Evolutionary conservation across 257 asterid genomes (phyloP).

Genomic region (Solanum neorickii): DNA sequence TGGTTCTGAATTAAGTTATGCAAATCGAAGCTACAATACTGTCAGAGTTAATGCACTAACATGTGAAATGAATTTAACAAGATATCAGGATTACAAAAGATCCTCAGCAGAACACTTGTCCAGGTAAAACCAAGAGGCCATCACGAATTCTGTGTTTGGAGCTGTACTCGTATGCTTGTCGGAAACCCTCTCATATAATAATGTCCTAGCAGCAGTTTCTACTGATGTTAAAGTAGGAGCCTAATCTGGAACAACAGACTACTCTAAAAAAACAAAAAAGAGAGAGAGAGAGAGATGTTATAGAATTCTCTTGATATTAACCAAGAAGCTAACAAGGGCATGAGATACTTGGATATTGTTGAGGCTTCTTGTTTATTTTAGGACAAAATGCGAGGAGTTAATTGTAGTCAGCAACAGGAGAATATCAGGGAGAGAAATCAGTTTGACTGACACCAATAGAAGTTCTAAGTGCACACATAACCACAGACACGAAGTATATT

Average conservation of each 20-base stretch:
- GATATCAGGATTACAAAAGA: neutral
- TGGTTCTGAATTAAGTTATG: neutral
- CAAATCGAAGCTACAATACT: neutral
- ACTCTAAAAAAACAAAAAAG: neutral
- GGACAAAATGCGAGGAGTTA: neutral
- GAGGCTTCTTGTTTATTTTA: neutral
- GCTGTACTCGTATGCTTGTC: neutral
- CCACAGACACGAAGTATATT: neutral
- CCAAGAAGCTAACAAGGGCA: neutral
- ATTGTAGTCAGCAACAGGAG: neutral
- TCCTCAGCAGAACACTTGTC: neutral
- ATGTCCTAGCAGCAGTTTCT: neutral
- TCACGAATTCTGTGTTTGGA: neutral
- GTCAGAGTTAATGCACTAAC: neutral
- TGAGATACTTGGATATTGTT: neutral
- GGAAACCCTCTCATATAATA: neutral
- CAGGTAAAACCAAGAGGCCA: neutral
- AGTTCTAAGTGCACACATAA: neutral
- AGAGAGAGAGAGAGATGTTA: neutral
- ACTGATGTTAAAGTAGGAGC: neutral
- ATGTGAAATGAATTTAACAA: neutral
- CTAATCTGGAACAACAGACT: neutral
- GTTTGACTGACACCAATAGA: neutral
- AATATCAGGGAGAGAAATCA: neutral
- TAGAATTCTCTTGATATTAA: neutral